Base-by-base conservation (phyloP, 2,329 filamentous ascomycete genomes). In the Apiospora malaysiana region DNA sequence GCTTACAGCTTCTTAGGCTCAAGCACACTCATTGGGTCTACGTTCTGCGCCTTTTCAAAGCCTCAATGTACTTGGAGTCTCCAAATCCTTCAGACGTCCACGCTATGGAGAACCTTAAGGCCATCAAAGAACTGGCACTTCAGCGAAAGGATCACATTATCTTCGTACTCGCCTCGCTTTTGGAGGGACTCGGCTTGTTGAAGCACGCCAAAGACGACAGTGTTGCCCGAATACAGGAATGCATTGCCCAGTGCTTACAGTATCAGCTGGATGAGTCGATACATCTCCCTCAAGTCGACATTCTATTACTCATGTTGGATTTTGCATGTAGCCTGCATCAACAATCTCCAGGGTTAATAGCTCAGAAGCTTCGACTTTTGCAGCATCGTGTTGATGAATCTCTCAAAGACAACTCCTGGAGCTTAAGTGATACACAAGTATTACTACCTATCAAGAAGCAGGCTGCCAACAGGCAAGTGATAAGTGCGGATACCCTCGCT, bases 21-120 rank as follows among this genome's bases (percentile, higher is more conserved):
- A 89, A 91, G 77, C 91, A 93, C 75, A 83, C 87, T 10, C 87
- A 90, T 68, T 95, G 93, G 93, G 86, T 91, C 21, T 95, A 95
- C 78, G 91, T 91, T 0, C 92, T 95, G 76, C 90, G 92, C 9
- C 90, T 95, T 65, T 82, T 95, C 18, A 92, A 93, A 74, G 89
- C 91, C 0, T 89, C 91, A 0, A 87, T 94, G 65, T 89, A 92
- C 71, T 82, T 94, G 68, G 88, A 93, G 74, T 85, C 86, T 66
- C 85, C 87, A 5, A 88, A 84, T 59, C 85, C 87, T 12, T 86
- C 88, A 16, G 93, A 95, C 71, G 84, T 86, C 1, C 85, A 89
- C 66, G 86, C 91, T 0, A 81, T 94, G 2, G 91, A 93, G 25
- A 92, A 94, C 74, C 83, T 95, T n/a, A 87, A 88, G 69, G 86